Evolutionary conservation across 768 basidiomycete species (phyloP), one percentile per base, ranked within the genome.

Genomic region (Termitomyces eurrhizus): DNA sequence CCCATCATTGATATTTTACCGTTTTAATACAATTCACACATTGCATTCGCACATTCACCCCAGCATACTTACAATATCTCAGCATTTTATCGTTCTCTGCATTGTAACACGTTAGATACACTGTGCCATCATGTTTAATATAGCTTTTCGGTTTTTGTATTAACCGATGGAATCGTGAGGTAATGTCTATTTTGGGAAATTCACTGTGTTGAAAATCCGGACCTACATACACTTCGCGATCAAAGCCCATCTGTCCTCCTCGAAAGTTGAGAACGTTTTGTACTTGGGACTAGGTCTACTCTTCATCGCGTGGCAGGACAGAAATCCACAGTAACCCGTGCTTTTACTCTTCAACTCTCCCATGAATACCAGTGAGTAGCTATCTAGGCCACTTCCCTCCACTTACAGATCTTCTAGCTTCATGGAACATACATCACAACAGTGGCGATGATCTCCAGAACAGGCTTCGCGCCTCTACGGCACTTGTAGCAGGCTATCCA

Each of bases 81-180:
- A 58, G 67, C 67, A 68, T 66, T 66, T 68, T 67, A 68, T 67
- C 63, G 46, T 66, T 64, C 55, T 67, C 62, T 70, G 78, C 77
- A 80, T 70, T 83, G 80, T 83, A 83, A 72, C 69, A 66, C 78
- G 73, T 65, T 79, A 77, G 75, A 77, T 74, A 72, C 69, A 69
- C 62, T 73, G 64, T 70, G 69, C 65, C 65, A 70, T 61, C 61
- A 66, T 64, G 66, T 68, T 66, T 54, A 54, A 59, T 52, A 59
- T 58, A 62, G 12, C 48, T 54, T 58, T 52, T 52, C 35, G n/a
- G 14, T 21, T 44, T 44, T 44, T 16, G 39, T 14, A 2, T 41
- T 16, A 16, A 16, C 39, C 6, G 14, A 16, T 41, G 14, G 14
- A 0, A 29, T 29, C 29, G 29, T 12, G n/a, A 13, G 2, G 35